Percentiles rank a stretch among this genome's conserved stretches.
phyloP scores from a whole-genome alignment of 2,329 filamentous ascomycete genomes.

The Ophiostoma piceae region DNA sequence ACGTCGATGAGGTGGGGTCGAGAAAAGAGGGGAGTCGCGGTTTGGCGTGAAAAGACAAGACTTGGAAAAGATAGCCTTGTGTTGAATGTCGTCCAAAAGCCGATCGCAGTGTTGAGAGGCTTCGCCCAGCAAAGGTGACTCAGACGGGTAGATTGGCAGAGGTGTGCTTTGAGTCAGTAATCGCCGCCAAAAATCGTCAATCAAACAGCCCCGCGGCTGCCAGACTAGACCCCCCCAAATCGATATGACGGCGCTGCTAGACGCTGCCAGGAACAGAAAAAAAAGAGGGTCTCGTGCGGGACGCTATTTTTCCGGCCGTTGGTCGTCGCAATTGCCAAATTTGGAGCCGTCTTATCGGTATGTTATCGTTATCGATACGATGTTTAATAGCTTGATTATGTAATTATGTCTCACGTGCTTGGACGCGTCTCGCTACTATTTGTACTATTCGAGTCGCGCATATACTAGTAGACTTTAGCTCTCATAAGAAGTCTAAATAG shows the following conservation, averaged over 20 bases:
- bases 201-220: conserved; percentile 10
- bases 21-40: not conserved
- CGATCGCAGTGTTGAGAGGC: not conserved
- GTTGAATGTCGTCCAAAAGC: not conserved
- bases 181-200: conserved; percentile 10
- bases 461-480: not conserved
- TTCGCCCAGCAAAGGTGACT: conserved; percentile 14
- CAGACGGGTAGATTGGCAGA: conserved; percentile 6
- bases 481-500: not conserved
- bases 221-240: not conserved
- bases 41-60: not conserved
- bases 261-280: conserved; percentile 10
- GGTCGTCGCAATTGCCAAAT: not conserved
- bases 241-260: conserved; percentile 5
- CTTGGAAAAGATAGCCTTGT: not conserved
- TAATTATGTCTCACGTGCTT: not conserved
- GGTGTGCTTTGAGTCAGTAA: conserved; percentile 7
- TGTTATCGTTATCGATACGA: not conserved
- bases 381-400: not conserved
- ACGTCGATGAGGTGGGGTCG: not conserved
- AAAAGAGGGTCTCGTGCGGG: conserved; percentile 15
- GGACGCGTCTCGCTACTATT: not conserved
- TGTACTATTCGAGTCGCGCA: not conserved
- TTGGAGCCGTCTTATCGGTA: not conserved
- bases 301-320: conserved; percentile 23